phyloP scores from a whole-genome alignment of 306 rosid species.

The Prunus armeniaca region DNA sequence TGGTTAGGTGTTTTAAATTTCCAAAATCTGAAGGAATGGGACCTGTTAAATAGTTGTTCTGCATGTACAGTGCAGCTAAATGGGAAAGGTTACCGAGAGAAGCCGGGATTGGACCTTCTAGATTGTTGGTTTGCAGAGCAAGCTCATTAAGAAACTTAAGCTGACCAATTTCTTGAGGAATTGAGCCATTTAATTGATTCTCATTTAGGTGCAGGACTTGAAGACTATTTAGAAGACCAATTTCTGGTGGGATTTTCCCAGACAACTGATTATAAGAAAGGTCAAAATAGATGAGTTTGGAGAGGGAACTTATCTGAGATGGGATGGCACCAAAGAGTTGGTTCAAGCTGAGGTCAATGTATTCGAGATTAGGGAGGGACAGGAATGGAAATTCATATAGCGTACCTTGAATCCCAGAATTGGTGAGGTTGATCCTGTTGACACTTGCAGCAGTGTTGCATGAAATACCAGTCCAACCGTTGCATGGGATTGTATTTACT shows the following conservation, averaged over 20 bases:
- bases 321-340: slow-evolving; percentile 16
- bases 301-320: background rate
- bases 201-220: background rate
- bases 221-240: background rate
- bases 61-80: background rate
- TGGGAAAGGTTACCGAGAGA: background rate
- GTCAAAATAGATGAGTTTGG: background rate
- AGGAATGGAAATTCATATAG: slow-evolving; percentile 19
- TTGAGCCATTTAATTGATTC: slow-evolving; percentile 12
- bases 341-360: slow-evolving; percentile 19
- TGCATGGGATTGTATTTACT: background rate
- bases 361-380: slow-evolving; percentile 10
- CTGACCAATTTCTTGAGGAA: slow-evolving; percentile 3
- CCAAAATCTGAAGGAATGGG: slow-evolving; percentile 17
- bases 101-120: background rate
- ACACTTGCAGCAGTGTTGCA: slow-evolving; percentile 16
- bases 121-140: background rate
- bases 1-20: background rate
- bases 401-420: slow-evolving; percentile 17
- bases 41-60: background rate
- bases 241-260: slow-evolving; percentile 8
- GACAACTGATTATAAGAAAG: background rate
- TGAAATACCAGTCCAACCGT: slow-evolving; percentile 17
- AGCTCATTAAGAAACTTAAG: too few species aligned
- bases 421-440: slow-evolving; percentile 10